Base-by-base conservation (phyloP, 495 filamentous ascomycete species). In the Cenococcum geophilum region DNA sequence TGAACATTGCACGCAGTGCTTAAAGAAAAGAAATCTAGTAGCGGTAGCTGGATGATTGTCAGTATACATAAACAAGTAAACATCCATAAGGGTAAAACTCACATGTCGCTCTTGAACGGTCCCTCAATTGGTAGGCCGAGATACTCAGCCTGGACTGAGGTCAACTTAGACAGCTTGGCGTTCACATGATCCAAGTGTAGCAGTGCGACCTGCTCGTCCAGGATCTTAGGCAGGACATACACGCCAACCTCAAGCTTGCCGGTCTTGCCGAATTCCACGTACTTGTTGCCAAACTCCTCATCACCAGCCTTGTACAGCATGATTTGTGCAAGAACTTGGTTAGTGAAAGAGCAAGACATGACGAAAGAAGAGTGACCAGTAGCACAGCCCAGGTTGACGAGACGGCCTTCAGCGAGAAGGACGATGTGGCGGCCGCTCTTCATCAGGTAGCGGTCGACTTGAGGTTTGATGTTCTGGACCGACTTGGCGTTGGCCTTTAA, bases 281-380 rank as follows among this genome's bases (percentile, higher is more conserved):
- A 97, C 82, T 96, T 96, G 75, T 86, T 78, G 75, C 87, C 83
- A 76, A 97, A 98, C 55, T 77, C 87, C 71, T 80, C 82, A 70
- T 98, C 92, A 74, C 87, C 82, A 68, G 86, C 85, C 86, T 97
- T 97, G 87, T 78, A 98, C 65, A 98, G 82, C 81, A 96, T 88
- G 78, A 98, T 98, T 80, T 98, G 93, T 27, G 93, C 93, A 73
- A 98, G 89, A 66, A 97, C 93, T 83, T 98, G 93, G 86, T 98
- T 98, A 81, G 92, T 96, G 88, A 98, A 98, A 63, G 92, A 97
- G 89, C 93, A 98, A 66, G 90, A 95, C 93, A 98, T 97, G 83
- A 98, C 93, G 80, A 98, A 98, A 52, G 92, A 97, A 69, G 92
- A 96, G 88, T 98, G 93, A 63, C 93, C 93, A 61, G 93, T 98